A percentile compares a stretch with the other conserved stretches of the same genome.
Evolutionary conservation across 2,329 filamentous ascomycete species (phyloP).

Genomic region (Epichloe aotearoae): DNA sequence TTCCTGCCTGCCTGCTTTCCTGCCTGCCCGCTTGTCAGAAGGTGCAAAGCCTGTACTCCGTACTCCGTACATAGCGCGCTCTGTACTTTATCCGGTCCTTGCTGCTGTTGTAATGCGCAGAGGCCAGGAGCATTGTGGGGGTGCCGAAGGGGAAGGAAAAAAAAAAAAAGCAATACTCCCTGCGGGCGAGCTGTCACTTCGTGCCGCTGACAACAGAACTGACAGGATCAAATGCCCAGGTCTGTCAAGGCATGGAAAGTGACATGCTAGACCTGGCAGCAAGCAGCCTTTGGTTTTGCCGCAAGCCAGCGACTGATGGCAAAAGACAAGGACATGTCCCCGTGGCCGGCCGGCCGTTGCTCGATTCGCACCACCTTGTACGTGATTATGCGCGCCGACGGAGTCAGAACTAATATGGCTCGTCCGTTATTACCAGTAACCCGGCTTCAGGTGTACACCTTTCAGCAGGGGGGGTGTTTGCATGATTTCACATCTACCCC

Average conservation of each 20-base stretch:
- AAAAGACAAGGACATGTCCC: no score
- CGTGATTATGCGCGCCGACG: no score
- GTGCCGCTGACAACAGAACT: background rate
- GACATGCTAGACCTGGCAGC: no score
- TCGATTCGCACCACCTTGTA: no score
- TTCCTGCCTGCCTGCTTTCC: background rate
- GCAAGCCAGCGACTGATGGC: no score
- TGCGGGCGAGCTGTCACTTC: slow-evolving; percentile 15
- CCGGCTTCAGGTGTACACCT: background rate
- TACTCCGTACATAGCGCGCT: background rate
- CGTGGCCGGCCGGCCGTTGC: no score
- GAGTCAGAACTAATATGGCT: no score
- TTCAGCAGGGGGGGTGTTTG: background rate
- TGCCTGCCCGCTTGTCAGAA: background rate
- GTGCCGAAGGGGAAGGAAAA: slow-evolving; percentile 3
- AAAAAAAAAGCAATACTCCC: background rate
- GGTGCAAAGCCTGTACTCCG: background rate
- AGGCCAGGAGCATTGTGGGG: background rate
- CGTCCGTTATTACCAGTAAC: background rate
- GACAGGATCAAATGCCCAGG: background rate
- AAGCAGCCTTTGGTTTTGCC: no score
- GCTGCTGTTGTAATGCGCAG: background rate
- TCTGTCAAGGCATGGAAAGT: background rate
- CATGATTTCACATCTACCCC: no score
- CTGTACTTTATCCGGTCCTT: background rate